A percentile compares a stretch with the other conserved stretches of the same genome.
These are phyloP conservation scores for Xylaria intraflava DNA, from an alignment of 495 filamentous ascomycete genomes.

Conservation along the genomic window DNA sequence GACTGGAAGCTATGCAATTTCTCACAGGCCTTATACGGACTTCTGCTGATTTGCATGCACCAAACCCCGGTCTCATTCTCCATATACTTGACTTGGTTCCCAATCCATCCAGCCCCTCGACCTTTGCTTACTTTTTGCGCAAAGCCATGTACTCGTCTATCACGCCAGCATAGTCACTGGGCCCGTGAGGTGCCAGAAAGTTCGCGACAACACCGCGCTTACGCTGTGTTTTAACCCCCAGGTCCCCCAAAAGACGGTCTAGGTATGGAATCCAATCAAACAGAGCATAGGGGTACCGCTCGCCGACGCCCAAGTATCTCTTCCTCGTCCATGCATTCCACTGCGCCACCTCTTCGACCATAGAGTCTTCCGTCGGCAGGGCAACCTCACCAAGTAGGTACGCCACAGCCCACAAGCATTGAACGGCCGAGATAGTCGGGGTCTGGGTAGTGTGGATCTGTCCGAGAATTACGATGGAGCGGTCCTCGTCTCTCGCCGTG, in stretches of 20 bases:
- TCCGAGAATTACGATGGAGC: neutral
- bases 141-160: neutral
- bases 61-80: too few relatives aligned
- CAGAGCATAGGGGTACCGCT: slow-evolving; percentile 53
- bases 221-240: slow-evolving; percentile 36
- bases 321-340: slow-evolving; percentile 39
- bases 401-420: slow-evolving; percentile 23
- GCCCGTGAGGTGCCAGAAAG: neutral
- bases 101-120: too few relatives aligned
- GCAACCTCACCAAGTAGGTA: slow-evolving; percentile 44
- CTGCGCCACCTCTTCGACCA: slow-evolving; percentile 18
- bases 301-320: slow-evolving; percentile 50
- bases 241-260: slow-evolving; percentile 54
- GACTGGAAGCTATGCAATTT: too few relatives aligned
- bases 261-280: slow-evolving; percentile 63
- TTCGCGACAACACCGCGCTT: neutral
- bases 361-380: too few relatives aligned
- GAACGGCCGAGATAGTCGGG: slow-evolving; percentile 20
- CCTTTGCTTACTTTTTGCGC: too few relatives aligned
- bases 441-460: slow-evolving; percentile 5
- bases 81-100: too few relatives aligned
- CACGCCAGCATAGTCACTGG: neutral
- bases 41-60: too few relatives aligned
- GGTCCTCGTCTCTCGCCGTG: too few relatives aligned
- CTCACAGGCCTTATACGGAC: too few relatives aligned